Base-by-base conservation (phyloP, 2,329 filamentous ascomycete genomes). In the Sporothrix globosa region DNA sequence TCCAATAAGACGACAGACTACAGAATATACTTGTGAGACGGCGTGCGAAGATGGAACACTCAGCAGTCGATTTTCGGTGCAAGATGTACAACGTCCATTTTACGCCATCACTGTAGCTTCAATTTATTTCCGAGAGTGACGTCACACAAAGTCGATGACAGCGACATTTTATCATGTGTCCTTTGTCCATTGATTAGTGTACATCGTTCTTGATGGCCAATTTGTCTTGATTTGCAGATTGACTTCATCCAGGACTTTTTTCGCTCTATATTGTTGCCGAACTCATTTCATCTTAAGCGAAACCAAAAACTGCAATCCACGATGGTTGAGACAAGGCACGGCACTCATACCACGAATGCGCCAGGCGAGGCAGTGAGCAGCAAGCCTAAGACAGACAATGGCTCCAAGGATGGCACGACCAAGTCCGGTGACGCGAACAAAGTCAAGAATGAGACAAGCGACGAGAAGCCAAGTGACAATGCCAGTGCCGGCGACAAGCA, bases 301-400 rank as follows among this genome's bases (percentile, higher is more conserved):
- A 11, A 34, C 9, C n/a, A 44, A 30, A 56, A 30, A 56, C 30
- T 6, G 19, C 14, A n/a, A 7, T 30, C 14, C 61, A 65, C 19
- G 2, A 68, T 68, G 66, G 66, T 68, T 44, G 39, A 68, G 14
- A 68, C 66, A 19, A 58, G 46, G 50, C 61, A 50, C 44, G 61
- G 61, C 61, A 65, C 24, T 13, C 61, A 19, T 17, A 65, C 61
- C 7, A 14, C 5, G 13, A 44, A 44, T 34, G 61, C 61, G 3
- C 19, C 27, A 34, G 44, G 14, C n/a, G 3, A 11, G 61, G 21
- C 41, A 65, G 41, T n/a, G 5, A 58, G 53, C 53, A 58, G 17
- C 27, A 58, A 17, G 7, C 39, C 30, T 7, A 19, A 58, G 30
- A 58, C 54, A 58, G 17, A 11, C 30, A 39, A 21, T 5, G 30